Conservation (phyloP, 2,329 filamentous ascomycete genomes). For the Paracoccidioides lutzii region DNA sequence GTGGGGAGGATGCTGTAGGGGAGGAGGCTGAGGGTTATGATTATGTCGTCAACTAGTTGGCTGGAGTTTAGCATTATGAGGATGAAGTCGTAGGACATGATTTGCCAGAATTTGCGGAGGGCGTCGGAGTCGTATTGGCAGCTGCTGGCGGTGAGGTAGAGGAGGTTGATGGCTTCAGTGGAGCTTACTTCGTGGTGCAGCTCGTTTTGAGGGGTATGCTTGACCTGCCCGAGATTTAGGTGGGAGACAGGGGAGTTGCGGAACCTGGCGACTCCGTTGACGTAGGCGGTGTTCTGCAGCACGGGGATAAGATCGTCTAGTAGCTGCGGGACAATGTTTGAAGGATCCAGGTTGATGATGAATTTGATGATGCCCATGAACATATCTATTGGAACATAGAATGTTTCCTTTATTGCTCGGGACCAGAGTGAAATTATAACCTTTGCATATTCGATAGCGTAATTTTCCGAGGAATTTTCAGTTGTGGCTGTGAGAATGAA, state of each 20-base stretch:
- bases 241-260: constrained; percentile 32
- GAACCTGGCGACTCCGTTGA: constrained; percentile 43
- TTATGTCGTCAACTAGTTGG: constrained; percentile 45
- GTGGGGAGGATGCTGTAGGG: constrained; percentile 40
- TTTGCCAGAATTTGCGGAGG: constrained; percentile 40
- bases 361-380: constrained; percentile 31
- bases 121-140: constrained; percentile 33
- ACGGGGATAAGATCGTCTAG: constrained; percentile 28
- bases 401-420: constrained; percentile 42
- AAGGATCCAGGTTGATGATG: constrained; percentile 29
- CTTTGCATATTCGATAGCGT: constrained; percentile 38
- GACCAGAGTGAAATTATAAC: constrained; percentile 44
- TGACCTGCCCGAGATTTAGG: constrained; percentile 26
- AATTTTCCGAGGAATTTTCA: constrained; percentile 29
- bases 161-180: constrained; percentile 40
- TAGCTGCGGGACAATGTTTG: constrained; percentile 23
- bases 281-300: constrained; percentile 35
- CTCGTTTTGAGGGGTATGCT: constrained; percentile 29
- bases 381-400: constrained; percentile 31
- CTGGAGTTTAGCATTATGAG: constrained; percentile 46
- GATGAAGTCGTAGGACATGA: constrained; percentile 45
- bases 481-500: constrained; percentile 42
- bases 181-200: constrained; percentile 40
- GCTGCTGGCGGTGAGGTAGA: constrained; percentile 40
- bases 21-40: constrained; percentile 42